Base-by-base conservation (phyloP, 1,139 yeast genomes). In the Saccharomyces hybrid region DNA sequence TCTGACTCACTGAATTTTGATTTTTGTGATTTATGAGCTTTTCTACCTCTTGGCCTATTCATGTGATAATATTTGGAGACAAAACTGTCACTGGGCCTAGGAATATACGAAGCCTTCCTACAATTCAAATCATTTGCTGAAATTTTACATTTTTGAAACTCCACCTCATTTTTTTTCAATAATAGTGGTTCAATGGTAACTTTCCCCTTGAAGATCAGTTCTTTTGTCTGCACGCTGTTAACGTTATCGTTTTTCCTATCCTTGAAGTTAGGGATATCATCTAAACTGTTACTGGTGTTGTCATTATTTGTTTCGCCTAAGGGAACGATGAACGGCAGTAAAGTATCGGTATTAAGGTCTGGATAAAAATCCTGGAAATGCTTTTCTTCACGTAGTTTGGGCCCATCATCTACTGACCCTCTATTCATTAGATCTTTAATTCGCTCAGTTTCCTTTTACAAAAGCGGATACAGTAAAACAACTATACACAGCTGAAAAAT, bases 341-440 rank as follows among this genome's bases (percentile, higher is more conserved):
- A 74, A 14, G 66, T 69, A 13, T 73, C 66, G 47, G 79, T 83
- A 56, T 81, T 79, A 14, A 90, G 74, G 58, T 83, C 84, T 0
- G 88, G 84, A 66, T 90, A 88, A 55, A 85, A 78, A 55, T 85
- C 90, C 51, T 73, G 70, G 65, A 76, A 84, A 57, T 86, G 81
- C 49, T 80, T 78, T 67, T 90, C 97, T 63, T 89, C 97, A 53
- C 97, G 79, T 3, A 95, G 91, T 66, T 83, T 66, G 5, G 70
- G 70, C 14, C 70, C 70, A 46, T 67, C 71, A 54, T 68, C 71
- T 38, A 38, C 47, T 16, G 50, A 16, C 26, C 16, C 44, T 28
- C 52, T 42, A 20, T 47, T 42, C 52, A 50, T 50, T 30, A 28
- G 26, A 11, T 46, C 23, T 20, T 20, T 20, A 20, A 20, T 20